phyloP scores from a whole-genome alignment of 2,329 filamentous ascomycete genomes.

The Cladosporium phlei region DNA sequence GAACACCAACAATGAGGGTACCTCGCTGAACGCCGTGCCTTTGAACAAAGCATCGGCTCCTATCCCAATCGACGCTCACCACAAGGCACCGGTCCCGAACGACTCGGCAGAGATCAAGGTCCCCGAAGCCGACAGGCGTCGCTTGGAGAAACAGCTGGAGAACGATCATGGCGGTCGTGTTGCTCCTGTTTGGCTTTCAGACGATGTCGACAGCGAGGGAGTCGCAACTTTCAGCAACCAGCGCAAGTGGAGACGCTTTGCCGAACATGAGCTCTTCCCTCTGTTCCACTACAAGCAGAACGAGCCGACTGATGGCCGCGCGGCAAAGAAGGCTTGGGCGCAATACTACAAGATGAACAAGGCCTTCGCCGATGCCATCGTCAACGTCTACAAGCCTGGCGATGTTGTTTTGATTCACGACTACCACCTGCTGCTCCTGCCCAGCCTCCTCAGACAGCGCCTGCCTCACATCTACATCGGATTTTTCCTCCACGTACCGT shows the following conservation, averaged over 20 bases:
- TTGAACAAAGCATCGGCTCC: slow-evolving; percentile 74
- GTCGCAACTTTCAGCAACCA: slow-evolving; percentile 73
- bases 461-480: slow-evolving; percentile 87
- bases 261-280: slow-evolving; percentile 86
- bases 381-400: slow-evolving; percentile 84
- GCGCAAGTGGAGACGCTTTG: slow-evolving; percentile 79
- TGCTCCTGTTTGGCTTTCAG: slow-evolving; percentile 82
- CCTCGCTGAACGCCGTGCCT: slow-evolving; percentile 46
- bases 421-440: slow-evolving; percentile 86
- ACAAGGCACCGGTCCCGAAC: slow-evolving; percentile 19
- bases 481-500: slow-evolving; percentile 90
- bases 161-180: slow-evolving; percentile 72
- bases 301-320: slow-evolving; percentile 78
- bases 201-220: slow-evolving; percentile 65
- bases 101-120: slow-evolving; percentile 67
- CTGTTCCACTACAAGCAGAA: slow-evolving; percentile 96
- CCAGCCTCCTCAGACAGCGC: slow-evolving; percentile 79
- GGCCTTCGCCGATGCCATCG: slow-evolving; percentile 82
- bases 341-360: slow-evolving; percentile 93
- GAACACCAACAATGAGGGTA: slow-evolving; percentile 17
- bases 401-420: slow-evolving; percentile 92
- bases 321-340: slow-evolving; percentile 77
- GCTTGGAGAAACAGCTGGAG: slow-evolving; percentile 68
- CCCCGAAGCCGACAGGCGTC: slow-evolving; percentile 62
- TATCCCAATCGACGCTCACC: slow-evolving; percentile 63